phyloP scores from a whole-genome alignment of 345 rosid species.

The Pseudoturritis turrita region DNA sequence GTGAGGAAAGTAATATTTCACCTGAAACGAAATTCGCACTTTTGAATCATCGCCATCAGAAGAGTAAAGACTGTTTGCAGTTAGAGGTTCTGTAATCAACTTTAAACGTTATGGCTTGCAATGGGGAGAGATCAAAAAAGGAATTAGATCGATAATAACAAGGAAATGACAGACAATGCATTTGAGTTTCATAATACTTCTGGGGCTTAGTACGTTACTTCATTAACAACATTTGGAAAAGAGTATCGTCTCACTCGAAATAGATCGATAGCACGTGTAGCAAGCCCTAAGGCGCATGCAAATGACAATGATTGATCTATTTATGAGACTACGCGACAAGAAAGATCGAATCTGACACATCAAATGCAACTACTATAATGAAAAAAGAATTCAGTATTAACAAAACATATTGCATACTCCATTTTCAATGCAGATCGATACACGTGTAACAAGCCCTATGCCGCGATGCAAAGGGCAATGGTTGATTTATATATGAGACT shows the following conservation, averaged over 20 bases:
- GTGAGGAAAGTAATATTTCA: slow-evolving; percentile 26
- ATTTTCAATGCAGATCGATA: neutral
- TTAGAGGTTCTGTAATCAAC: slow-evolving; percentile 67
- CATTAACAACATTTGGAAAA: neutral
- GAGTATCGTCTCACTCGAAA: neutral
- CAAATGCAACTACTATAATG: neutral
- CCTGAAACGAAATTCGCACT: slow-evolving; percentile 88
- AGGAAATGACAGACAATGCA: slow-evolving; percentile 16
- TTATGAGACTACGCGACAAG: neutral
- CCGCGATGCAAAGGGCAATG: neutral
- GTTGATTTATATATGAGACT: neutral
- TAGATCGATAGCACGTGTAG: neutral
- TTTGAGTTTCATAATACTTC: neutral
- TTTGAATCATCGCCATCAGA: slow-evolving; percentile 44
- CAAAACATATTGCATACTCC: neutral
- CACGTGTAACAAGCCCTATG: slow-evolving; percentile 5
- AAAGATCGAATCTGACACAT: neutral
- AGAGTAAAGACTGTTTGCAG: slow-evolving; percentile 41
- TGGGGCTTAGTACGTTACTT: neutral
- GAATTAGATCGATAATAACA: neutral
- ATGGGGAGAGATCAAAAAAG: neutral
- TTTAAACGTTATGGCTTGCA: neutral
- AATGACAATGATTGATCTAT: neutral
- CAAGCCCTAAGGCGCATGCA: neutral
- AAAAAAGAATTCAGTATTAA: neutral